Base-by-base conservation (phyloP, 2,329 filamentous ascomycete genomes). In the Cladophialophora psammophila region DNA sequence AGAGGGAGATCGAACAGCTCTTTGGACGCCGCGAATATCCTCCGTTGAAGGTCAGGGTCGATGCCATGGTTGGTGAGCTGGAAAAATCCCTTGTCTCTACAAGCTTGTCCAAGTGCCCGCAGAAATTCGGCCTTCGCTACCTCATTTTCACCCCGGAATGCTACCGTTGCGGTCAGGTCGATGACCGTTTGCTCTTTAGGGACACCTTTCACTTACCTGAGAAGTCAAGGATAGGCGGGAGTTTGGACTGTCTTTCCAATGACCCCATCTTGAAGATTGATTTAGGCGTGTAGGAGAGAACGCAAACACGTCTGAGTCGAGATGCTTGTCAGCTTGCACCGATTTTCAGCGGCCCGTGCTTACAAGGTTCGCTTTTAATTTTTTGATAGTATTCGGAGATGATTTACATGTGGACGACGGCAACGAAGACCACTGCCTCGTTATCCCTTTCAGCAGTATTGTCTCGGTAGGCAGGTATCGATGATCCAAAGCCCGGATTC, bases 51-150 rank as follows among this genome's bases (percentile, higher is more conserved):
- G 4, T 72, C 66, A 2, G 75, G 66, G 0, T 80, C 74, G 3
- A 87, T 78, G 5, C 79, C 76, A 69, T 86, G 84, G 12, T 81
- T 81, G 6, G 78, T 77, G 57, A 87, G 80, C 69, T 85, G 83
- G 75, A 86, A 85, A 54, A 64, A 64, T 31, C 62, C 62, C 26
- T 64, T 64, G 20, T 64, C 62, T 54, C 62, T 31, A 38, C 74
- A 86, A 86, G 7, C 84, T 83, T 34, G 76, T 83, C 72, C 75
- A 79, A 35, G 78, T 73, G 64, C 81, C 83, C 60, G 80, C 79
- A 50, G 40, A 26, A 64, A 64, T 35, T 64, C 40, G 7, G 38
- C 10, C 55, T 53, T 64, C n/a, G 42, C 9, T 5, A 8, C 31
- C 18, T 26, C 26, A 34, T 64, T 18, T 32, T 58, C 12, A 12